Base-by-base conservation (phyloP, 2,329 filamentous ascomycete genomes). In the Aureobasidium leucospermi region DNA sequence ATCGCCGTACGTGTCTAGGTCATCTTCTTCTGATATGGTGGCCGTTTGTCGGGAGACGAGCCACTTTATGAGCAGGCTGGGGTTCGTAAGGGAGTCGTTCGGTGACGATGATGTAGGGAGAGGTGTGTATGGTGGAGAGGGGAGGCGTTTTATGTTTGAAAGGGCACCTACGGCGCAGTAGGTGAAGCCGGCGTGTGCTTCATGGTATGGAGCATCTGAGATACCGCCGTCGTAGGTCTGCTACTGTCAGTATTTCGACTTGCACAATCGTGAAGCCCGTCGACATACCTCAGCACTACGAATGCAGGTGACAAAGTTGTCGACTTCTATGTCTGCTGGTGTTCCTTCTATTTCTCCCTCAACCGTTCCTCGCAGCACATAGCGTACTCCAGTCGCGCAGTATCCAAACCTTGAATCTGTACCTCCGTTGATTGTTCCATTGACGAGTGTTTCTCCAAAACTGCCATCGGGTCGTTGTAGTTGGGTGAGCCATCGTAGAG, bases 361-460 rank as follows among this genome's bases (percentile, higher is more conserved):
- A n/a, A 79, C 70, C 23, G 79, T 78, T 0, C 88, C 90, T 42
- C 86, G 79, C 46, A 99, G 72, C 59, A 96, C 88, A 83, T 89
- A 96, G 41, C 94, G 80, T 34, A 96, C 85, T 8, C 85, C 85
- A 16, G 88, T 83, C 3, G 89, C 92, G 68, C 91, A 85, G 71
- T 94, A 96, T 66, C 90, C 94, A 70, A 93, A 93, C 59, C 94
- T 81, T 75, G 91, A 87, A 73, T 99, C 94, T 59, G 83, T 82
- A 0, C 90, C 90, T 0, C 93, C 93, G 38, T 85, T 83, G n/a
- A 93, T 78, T 39, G 74, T 74, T 11, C 78, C 81, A 65, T 70
- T 78, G 5, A 83, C 81, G 2, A 93, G 70, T 1, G 89, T 82
- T 73, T 99, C 92, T 0, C 92, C 94, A 71, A 99, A 97, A 67